Evolutionary conservation across 495 filamentous ascomycete species (phyloP).

Genomic region (Lepidopterella palustris): DNA sequence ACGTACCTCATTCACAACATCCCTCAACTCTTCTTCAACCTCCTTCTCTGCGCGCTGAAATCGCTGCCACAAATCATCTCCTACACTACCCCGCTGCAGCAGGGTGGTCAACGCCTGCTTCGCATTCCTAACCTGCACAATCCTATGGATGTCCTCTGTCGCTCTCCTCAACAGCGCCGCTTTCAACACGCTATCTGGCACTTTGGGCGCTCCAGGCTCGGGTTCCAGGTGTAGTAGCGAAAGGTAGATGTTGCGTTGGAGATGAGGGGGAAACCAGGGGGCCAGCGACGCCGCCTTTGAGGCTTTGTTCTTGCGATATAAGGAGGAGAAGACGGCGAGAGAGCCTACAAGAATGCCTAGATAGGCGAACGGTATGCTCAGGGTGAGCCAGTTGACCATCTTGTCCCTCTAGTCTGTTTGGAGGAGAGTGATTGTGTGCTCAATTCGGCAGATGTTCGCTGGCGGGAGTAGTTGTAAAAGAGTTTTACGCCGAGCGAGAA

Average conservation of each 20-base stretch:
- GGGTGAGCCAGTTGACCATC: constrained; percentile 73
- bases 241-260: constrained; percentile 90
- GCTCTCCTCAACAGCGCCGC: constrained; percentile 87
- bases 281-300: constrained; percentile 72
- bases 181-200: constrained; percentile 80
- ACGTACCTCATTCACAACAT: constrained; percentile 83
- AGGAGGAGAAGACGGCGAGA: constrained; percentile 79
- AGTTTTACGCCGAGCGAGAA: background rate
- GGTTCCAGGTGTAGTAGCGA: constrained; percentile 83
- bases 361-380: constrained; percentile 79
- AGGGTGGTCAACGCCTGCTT: constrained; percentile 80
- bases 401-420: constrained; percentile 2
- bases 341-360: constrained; percentile 79
- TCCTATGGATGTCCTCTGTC: constrained; percentile 81
- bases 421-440: background rate
- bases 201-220: constrained; percentile 59
- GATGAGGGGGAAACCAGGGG: constrained; percentile 86
- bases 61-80: constrained; percentile 93
- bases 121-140: constrained; percentile 74
- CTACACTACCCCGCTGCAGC: constrained; percentile 83
- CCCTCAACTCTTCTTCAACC: constrained; percentile 90
- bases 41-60: constrained; percentile 90
- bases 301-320: constrained; percentile 91
- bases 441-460: background rate
- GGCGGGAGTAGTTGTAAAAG: too few relatives aligned